Base-by-base conservation (phyloP, 352 stramenopile species). In the Phytophthora pseudosyringae region DNA sequence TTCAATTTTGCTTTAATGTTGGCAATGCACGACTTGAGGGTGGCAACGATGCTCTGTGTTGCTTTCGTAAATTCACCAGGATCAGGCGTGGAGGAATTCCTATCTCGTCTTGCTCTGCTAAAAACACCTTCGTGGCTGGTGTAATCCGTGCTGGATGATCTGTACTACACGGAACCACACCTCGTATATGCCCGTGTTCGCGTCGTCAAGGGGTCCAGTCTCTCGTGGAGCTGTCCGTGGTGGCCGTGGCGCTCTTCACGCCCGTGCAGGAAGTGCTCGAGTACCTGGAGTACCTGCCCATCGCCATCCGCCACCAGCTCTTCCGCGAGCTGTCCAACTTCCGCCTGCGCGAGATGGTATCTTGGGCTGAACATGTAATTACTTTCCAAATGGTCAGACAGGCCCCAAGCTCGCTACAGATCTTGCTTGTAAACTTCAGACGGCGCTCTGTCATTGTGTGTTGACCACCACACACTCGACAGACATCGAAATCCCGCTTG, bases 201-300 rank as follows among this genome's bases (percentile, higher is more conserved):
- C 13, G 10, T 29, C 13, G 10, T 29, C 46, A 55, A 29, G 53
- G 55, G 39, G 44, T 16, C 50, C 46, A 70, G 60, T 61, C 75
- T 12, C 59, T 87, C 4, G 51, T 72, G 33, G 53, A 75, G 39
- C 65, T 87, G 25, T 36, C 78, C 5, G 65, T 77, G 11, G 41
- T 26, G 38, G 55, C 62, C 1, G 74, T 73, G 16, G 75, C 78
- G 44, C 56, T 67, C 32, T 57, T 49, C 21, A 61, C 74, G 18
- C 72, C 74, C 3, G 60, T 88, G 7, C 55, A 72, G 11, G 71
- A 80, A 39, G 36, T 89, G 9, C 64, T 79, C 10, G 50, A 66
- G 12, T 76, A 81, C 28, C 57, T 86, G 11, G 78, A 83, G 54
- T 76, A 68, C 31, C 62, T 89, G 15, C 80, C 78, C 12, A 49